Conservation (phyloP, 768 basidiomycete species). For the Trametes elegans region DNA sequence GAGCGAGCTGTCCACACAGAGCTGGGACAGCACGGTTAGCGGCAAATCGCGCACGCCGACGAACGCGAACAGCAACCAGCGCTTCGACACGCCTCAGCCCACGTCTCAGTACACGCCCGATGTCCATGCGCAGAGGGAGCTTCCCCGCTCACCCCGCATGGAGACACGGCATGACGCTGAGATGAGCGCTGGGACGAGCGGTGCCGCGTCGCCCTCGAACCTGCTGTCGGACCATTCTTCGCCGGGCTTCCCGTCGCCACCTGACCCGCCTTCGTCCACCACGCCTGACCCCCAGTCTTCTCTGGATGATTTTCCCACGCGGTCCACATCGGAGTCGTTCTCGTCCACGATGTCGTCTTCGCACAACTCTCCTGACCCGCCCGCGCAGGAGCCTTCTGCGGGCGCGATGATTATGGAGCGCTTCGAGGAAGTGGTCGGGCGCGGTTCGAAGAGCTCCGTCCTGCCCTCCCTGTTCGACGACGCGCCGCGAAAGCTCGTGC, state of each 20-base stretch:
- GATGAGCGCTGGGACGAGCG: conserved; percentile 12
- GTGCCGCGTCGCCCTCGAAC: conserved; percentile 20
- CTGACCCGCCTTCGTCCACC: conserved; percentile 58
- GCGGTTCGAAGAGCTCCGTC: conserved; percentile 53
- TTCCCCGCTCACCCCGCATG: conserved; percentile 2
- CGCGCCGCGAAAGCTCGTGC: conserved; percentile 81
- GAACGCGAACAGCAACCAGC: conserved; percentile 30
- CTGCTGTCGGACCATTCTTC: conserved; percentile 20
- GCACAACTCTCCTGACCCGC: conserved; percentile 51
- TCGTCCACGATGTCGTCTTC: conserved; percentile 62
- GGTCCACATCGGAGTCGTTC: conserved; percentile 69
- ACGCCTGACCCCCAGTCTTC: conserved; percentile 82
- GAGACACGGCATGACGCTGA: conserved; percentile 9
- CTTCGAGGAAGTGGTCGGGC: conserved; percentile 67
- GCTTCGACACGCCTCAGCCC: conserved; percentile 4
- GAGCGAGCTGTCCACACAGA: conserved; percentile 46
- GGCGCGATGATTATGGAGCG: conserved; percentile 61
- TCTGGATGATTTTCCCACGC: conserved; percentile 65
- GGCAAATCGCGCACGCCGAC: conserved; percentile 50
- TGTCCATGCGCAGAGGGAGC: neutral
- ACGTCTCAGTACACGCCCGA: neutral
- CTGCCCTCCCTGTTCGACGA: conserved; percentile 73
- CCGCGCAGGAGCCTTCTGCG: conserved; percentile 36
- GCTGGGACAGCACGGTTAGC: conserved; percentile 64
- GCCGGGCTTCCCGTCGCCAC: conserved; percentile 32